phyloP scores from a whole-genome alignment of 129 eudicot genomes.

The Rutidosis leptorrhynchoides region DNA sequence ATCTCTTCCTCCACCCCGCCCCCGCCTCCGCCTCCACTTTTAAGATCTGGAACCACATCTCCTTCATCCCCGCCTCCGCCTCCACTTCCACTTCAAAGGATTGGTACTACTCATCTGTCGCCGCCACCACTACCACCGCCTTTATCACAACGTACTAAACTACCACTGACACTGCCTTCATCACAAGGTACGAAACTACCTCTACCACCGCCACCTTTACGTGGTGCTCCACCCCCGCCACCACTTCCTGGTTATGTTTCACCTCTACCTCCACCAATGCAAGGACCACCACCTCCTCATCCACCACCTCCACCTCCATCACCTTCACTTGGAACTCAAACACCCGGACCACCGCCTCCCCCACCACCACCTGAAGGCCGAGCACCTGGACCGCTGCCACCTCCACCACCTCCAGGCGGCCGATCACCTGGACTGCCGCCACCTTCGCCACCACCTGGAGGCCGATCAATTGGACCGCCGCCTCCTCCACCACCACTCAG shows the following conservation, averaged over 20 bases:
- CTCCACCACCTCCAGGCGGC: conserved; percentile 31
- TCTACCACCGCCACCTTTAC: conserved; percentile 4
- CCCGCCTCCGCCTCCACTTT: conserved; percentile 25
- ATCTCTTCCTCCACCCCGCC: conserved; percentile 26
- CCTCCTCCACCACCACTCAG: conserved; percentile 38
- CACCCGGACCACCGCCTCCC: conserved; percentile 50
- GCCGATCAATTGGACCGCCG: conserved; percentile 32
- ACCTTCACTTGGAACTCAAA: conserved; percentile 41
- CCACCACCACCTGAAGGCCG: conserved; percentile 17
- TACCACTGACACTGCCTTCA: conserved; percentile 33
- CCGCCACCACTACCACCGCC: conserved; percentile 37
- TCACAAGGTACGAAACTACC: conserved; percentile 50
- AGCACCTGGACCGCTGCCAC: conserved; percentile 40
- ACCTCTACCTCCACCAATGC: conserved; percentile 30
- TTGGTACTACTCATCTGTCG: conserved; percentile 26
- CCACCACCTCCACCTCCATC: conserved; percentile 30
- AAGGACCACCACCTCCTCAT: conserved; percentile 31
- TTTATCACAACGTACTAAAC: conserved; percentile 21
- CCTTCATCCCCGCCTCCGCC: conserved; percentile 31
- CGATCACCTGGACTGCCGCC: conserved; percentile 23
- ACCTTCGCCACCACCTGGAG: conserved; percentile 27
- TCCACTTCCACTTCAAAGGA: conserved; percentile 19
- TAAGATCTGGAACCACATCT: conserved; percentile 15
- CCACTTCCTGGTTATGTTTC: conserved; percentile 33
- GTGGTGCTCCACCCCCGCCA: conserved; percentile 17